Evolutionary conservation across 108 stramenopile genomes (phyloP), one percentile per base, ranked within the genome.

Genomic region (Skeletonema potamos): DNA sequence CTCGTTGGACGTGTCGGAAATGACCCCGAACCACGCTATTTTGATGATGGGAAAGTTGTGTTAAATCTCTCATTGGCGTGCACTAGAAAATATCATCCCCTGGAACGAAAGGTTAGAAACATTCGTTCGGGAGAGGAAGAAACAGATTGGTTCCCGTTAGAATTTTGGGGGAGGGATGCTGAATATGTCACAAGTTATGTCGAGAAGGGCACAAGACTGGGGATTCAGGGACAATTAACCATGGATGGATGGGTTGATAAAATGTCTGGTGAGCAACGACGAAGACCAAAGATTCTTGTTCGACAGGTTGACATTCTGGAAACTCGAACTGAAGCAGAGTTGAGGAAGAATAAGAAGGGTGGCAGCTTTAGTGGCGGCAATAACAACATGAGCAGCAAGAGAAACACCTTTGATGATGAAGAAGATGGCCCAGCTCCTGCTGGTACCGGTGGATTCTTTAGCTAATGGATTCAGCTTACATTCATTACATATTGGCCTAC

Each of bases 131-230:
- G 90, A 20, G 84, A 92, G 29, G 95, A 93, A 70, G 95, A 93
- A 76, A 97, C 96, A 1, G 96, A 97, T 73, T 97, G 96, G 96
- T 97, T 87, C 81, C 77, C 78, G 15, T 73, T 97, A 17, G 95
- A 97, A 70, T 83, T 96, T 34, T 97, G 96, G 96, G 92, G 93
- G 5, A 32, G 83, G 27, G 87, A 90, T 62, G 96, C 95, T 1
- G 96, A 97, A 81, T 96, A 87, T 70, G 89, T 82, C 3, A 39
- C 70, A 22, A 90, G 89, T 20, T 91, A 79, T 66, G 89, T 92
- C 6, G 78, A 87, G 33, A 90, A 92, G 81, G 93, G 93, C 0
- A 56, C 81, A 11, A 86, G 90, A 11, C 60, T 94, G 10, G 87
- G 93, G 8, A 85, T 92, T 3, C 76, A 84, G 27, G 93, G 93